Percentiles rank a stretch among this genome's conserved stretches.
phyloP scores from a whole-genome alignment of 179 eudicot species.

The Silene vulgaris region DNA sequence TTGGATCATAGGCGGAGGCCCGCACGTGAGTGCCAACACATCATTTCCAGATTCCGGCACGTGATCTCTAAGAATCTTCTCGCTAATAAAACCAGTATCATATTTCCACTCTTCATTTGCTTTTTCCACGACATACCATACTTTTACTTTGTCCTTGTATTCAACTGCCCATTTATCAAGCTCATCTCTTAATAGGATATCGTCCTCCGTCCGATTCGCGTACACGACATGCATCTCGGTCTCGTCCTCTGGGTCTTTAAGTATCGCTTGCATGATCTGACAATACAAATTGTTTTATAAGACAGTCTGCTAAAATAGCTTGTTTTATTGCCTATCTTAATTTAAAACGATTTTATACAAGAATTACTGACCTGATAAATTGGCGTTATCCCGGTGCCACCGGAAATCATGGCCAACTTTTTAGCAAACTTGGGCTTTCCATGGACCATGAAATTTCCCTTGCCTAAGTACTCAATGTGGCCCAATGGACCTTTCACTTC shows the following conservation, averaged over 20 bases:
- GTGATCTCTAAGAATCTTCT: conserved; percentile 57
- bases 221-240: conserved; percentile 79
- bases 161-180: conserved; percentile 74
- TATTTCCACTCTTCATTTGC: conserved; percentile 62
- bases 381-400: conserved; percentile 88
- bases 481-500: conserved; percentile 86
- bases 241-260: conserved; percentile 66
- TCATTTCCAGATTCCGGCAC: conserved; percentile 47
- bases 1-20: conserved; percentile 92
- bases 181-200: conserved; percentile 62
- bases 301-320: background rate
- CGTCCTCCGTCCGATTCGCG: conserved; percentile 78
- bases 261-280: conserved; percentile 76
- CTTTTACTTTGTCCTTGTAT: conserved; percentile 49
- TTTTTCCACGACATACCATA: conserved; percentile 80
- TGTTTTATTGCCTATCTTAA: too few relatives aligned
- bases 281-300: conserved; percentile 15
- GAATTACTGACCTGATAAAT: conserved; percentile 53
- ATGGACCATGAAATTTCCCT: conserved; percentile 55
- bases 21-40: conserved; percentile 69
- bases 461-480: conserved; percentile 74
- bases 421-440: conserved; percentile 59
- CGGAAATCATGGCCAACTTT: conserved; percentile 70
- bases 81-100: conserved; percentile 53
- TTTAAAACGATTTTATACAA: too few relatives aligned